Conservation (phyloP, 345 rosid genomes). For the Psidium guajava region DNA sequence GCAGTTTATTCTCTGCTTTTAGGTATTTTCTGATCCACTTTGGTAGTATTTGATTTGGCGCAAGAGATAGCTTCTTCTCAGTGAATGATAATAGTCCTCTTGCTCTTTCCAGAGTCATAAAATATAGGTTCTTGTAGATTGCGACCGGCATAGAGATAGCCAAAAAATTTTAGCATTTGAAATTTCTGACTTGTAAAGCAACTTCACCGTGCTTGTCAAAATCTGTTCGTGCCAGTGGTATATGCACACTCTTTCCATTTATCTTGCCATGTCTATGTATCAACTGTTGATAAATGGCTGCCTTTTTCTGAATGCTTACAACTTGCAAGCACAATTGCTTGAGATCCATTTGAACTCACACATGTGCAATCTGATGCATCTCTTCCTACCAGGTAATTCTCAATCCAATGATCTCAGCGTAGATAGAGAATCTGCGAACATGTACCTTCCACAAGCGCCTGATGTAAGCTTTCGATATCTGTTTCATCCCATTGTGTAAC, state of each 20-base stretch:
- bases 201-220: background rate
- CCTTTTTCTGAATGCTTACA: background rate
- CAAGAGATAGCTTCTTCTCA: background rate
- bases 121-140: background rate
- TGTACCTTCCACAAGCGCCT: conserved; percentile 25
- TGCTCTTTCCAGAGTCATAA: background rate
- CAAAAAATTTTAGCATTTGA: background rate
- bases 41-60: background rate
- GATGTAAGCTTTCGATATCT: conserved; percentile 20
- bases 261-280: background rate
- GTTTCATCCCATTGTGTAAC: background rate
- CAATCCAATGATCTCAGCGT: conserved; percentile 19
- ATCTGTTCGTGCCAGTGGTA: background rate
- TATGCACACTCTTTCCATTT: background rate
- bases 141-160: background rate
- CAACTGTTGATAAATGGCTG: background rate
- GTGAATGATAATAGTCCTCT: background rate
- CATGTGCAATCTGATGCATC: background rate
- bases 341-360: background rate
- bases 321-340: background rate
- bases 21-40: background rate
- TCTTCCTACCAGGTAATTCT: conserved; percentile 32
- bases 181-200: background rate
- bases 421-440: conserved; percentile 26
- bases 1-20: background rate